A percentile compares a stretch with the other conserved stretches of the same genome.
phyloP scores from a whole-genome alignment of 306 rosid species.

The Malus sylvestris region DNA sequence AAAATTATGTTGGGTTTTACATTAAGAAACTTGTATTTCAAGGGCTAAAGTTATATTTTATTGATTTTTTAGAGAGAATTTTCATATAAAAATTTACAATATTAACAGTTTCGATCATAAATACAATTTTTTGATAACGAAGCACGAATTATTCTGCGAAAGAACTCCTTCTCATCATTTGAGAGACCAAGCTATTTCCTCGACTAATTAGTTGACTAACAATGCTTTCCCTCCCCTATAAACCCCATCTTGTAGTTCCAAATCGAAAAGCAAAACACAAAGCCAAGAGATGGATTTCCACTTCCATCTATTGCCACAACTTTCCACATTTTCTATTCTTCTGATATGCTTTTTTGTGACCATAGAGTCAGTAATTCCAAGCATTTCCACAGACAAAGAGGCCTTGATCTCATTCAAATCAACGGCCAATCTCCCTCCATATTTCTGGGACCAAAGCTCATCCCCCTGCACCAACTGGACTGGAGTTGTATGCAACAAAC shows the following conservation, averaged over 20 bases:
- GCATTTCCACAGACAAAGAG: conserved; percentile 44
- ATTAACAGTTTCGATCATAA: no score
- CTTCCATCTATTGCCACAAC: background rate
- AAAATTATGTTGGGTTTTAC: no score
- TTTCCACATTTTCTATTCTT: conserved; percentile 3
- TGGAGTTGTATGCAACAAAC: conserved; percentile 42
- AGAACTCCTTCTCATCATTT: no score
- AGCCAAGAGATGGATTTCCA: conserved; percentile 20
- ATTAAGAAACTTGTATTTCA: no score
- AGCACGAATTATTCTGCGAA: no score
- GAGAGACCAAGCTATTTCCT: no score
- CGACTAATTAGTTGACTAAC: no score
- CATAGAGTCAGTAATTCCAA: conserved; percentile 30
- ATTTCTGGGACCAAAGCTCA: conserved; percentile 40
- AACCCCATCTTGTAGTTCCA: background rate
- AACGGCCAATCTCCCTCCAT: conserved; percentile 17
- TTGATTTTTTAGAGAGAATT: no score
- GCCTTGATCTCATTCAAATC: conserved; percentile 56
- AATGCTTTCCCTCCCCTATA: no score
- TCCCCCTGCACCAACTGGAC: conserved; percentile 58
- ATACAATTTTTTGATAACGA: no score
- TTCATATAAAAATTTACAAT: no score
- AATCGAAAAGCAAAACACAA: background rate
- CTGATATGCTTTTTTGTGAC: conserved; percentile 4
- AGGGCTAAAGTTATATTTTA: no score